Percentiles rank a stretch among this genome's conserved stretches.
Conservation (phyloP, 2,329 filamentous ascomycete genomes). For the Apiospora malaysiana region DNA sequence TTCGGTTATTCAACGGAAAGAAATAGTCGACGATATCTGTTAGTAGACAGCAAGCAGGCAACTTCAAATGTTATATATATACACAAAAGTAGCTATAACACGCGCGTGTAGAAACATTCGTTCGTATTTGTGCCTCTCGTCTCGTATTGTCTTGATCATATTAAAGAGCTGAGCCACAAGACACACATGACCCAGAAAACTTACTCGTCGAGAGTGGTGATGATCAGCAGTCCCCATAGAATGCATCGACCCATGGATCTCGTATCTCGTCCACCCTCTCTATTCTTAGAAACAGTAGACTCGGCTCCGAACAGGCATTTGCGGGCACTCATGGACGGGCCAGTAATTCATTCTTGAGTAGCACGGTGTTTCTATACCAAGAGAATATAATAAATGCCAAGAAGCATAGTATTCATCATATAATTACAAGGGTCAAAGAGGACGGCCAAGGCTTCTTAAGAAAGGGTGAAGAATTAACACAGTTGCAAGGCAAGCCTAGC, state of each 20-base stretch:
- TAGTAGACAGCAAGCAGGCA: neutral
- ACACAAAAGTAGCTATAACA: neutral
- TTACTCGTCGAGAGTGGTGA: neutral
- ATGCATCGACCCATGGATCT: slow-evolving; percentile 10
- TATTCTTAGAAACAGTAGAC: neutral
- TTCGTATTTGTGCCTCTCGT: neutral
- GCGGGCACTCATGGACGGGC: neutral
- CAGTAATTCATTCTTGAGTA: neutral
- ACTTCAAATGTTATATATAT: neutral
- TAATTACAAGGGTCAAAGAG: neutral
- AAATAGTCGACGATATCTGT: neutral
- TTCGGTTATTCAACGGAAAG: neutral
- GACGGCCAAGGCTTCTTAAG: neutral
- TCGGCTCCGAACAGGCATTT: neutral
- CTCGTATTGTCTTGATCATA: neutral
- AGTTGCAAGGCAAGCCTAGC: slow-evolving; percentile 5
- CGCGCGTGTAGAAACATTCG: neutral
- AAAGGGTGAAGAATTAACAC: neutral
- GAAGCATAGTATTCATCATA: neutral
- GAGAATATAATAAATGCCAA: neutral
- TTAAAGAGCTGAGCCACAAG: neutral
- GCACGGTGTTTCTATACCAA: neutral
- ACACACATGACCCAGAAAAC: neutral
- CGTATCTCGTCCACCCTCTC: neutral
- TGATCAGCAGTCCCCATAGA: slow-evolving; percentile 11